Evolutionary conservation across 2,329 filamentous ascomycete genomes (phyloP).

Genomic region (Colletotrichum noveboracense): DNA sequence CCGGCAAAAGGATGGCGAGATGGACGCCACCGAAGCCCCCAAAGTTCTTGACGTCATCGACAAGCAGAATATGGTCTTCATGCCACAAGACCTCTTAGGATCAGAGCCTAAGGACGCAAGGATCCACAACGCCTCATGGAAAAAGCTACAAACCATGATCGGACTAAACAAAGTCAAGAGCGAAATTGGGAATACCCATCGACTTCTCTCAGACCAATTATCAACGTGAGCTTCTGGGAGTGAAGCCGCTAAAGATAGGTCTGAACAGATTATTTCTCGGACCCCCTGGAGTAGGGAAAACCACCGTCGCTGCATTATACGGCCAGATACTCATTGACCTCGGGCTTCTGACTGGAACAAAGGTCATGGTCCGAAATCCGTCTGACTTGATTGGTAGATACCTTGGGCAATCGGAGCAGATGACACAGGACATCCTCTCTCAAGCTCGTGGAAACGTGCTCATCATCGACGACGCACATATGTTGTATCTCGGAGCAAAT

Average conservation of each 20-base stretch:
- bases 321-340: constrained; percentile 64
- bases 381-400: constrained; percentile 57
- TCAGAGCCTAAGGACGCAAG: constrained; percentile 55
- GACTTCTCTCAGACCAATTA: constrained; percentile 61
- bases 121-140: constrained; percentile 53
- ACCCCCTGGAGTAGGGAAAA: constrained; percentile 69
- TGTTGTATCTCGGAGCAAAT: constrained; percentile 40
- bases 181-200: constrained; percentile 54
- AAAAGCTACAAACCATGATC: constrained; percentile 55
- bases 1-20: constrained; percentile 22
- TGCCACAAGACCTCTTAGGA: constrained; percentile 63
- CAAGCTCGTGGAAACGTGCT: constrained; percentile 64
- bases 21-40: constrained; percentile 20
- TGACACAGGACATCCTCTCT: constrained; percentile 62
- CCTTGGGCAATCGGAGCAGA: constrained; percentile 59
- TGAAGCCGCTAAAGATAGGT: constrained; percentile 51
- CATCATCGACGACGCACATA: constrained; percentile 70
- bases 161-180: constrained; percentile 61
- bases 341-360: constrained; percentile 60
- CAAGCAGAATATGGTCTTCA: constrained; percentile 33
- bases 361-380: constrained; percentile 66
- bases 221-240: constrained; percentile 57
- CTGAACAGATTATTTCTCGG: constrained; percentile 67
- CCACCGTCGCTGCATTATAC: constrained; percentile 67
- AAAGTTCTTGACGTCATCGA: too few relatives aligned